These are phyloP conservation scores for Aristolochia fimbriata DNA, from an alignment of 164 flowering plant species.

Conservation along the genomic window DNA sequence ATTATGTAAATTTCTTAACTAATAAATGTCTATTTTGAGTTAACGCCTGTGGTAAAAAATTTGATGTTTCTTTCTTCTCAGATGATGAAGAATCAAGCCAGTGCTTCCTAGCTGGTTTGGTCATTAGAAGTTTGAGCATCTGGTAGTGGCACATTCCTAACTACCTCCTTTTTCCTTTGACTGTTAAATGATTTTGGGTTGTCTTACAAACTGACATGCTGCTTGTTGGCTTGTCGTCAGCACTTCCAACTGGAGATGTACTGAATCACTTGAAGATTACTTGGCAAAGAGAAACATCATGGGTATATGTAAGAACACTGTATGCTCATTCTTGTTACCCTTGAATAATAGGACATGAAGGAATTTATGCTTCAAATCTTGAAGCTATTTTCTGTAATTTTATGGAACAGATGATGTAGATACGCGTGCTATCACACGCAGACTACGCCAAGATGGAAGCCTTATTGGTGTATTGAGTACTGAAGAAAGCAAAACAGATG, in stretches of 20 bases:
- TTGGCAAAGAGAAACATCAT: conserved; percentile 70
- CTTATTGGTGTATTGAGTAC: conserved; percentile 83
- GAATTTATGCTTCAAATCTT: no score
- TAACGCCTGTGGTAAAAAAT: background rate
- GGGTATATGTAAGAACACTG: conserved; percentile 69
- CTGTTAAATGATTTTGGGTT: background rate
- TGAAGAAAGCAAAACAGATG: conserved; percentile 54
- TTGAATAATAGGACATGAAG: no score
- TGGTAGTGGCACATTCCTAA: conserved; percentile 6
- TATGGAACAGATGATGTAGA: conserved; percentile 77
- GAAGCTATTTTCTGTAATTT: background rate
- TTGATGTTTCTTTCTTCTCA: background rate
- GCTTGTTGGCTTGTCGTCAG: conserved; percentile 19
- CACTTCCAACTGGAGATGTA: conserved; percentile 77
- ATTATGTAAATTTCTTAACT: no score
- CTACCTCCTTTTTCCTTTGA: background rate
- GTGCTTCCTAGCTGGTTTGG: conserved; percentile 16
- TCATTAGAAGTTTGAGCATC: conserved; percentile 15
- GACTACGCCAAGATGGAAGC: conserved; percentile 81
- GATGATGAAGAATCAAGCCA: conserved; percentile 17
- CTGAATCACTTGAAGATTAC: conserved; percentile 54
- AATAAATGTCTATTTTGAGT: no score
- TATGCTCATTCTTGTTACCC: conserved; percentile 3
- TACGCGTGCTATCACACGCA: conserved; percentile 84
- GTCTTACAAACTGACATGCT: background rate